Evolutionary conservation across 495 filamentous ascomycete species (phyloP).

Genomic region (Daldinia bambusicola): DNA sequence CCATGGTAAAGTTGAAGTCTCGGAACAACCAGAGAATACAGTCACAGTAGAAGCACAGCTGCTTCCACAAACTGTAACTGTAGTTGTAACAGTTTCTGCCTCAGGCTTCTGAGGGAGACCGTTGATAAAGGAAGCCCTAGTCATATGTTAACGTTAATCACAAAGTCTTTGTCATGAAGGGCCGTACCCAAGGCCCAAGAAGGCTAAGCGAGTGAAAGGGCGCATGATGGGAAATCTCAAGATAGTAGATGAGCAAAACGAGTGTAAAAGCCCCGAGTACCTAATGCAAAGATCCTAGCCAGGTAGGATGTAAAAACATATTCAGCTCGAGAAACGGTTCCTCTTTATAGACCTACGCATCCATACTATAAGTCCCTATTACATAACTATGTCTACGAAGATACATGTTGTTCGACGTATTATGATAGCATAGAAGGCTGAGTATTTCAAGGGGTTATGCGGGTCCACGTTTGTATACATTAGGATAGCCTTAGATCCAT

Average conservation of each 20-base stretch:
- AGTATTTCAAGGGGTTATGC: slow-evolving; percentile 19
- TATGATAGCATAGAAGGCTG: slow-evolving; percentile 31
- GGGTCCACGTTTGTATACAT: slow-evolving; percentile 33
- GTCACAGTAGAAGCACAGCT: slow-evolving; percentile 44
- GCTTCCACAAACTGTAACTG: slow-evolving; percentile 43
- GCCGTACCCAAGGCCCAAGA: slow-evolving; percentile 42
- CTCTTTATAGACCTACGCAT: slow-evolving; percentile 33
- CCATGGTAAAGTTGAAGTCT: slow-evolving; percentile 19
- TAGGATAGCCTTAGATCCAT: slow-evolving; percentile 27
- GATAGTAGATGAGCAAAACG: slow-evolving; percentile 30
- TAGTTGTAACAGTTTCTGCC: slow-evolving; percentile 39
- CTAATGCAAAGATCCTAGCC: slow-evolving; percentile 6
- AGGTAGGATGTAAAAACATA: neutral
- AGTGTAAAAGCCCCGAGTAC: slow-evolving; percentile 31
- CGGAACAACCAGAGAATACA: slow-evolving; percentile 39
- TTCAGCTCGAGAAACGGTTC: slow-evolving; percentile 3
- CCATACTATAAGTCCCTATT: neutral
- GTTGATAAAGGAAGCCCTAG: slow-evolving; percentile 33
- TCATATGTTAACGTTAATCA: slow-evolving; percentile 24
- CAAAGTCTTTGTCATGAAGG: neutral
- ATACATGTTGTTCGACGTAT: slow-evolving; percentile 2
- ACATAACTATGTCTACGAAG: slow-evolving; percentile 7
- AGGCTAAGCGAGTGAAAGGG: slow-evolving; percentile 34
- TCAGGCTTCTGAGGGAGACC: slow-evolving; percentile 35
- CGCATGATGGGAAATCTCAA: slow-evolving; percentile 34